Conservation (phyloP, 2,329 filamentous ascomycete genomes). For the Cercospora janseana region DNA sequence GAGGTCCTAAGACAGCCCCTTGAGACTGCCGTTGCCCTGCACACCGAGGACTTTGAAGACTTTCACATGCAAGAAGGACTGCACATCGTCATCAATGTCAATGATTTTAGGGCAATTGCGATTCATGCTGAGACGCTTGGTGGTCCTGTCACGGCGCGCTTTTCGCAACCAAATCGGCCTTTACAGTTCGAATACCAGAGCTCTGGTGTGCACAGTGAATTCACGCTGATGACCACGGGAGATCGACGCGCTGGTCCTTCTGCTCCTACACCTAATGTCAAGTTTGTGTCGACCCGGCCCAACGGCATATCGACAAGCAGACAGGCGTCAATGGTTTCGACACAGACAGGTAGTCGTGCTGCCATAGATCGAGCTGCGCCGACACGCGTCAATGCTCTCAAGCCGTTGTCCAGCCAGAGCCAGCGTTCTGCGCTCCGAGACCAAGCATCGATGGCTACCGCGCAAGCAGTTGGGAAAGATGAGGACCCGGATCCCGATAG, state of each 20-base stretch:
- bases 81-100: constrained; percentile 77
- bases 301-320: constrained; percentile 26
- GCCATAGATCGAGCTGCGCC: constrained; percentile 46
- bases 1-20: constrained; percentile 77
- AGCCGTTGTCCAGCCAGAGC: constrained; percentile 34
- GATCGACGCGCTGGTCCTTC: constrained; percentile 51
- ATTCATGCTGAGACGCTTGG: constrained; percentile 69
- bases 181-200: constrained; percentile 70
- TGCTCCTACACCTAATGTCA: constrained; percentile 32
- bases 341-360: constrained; percentile 18
- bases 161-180: constrained; percentile 68
- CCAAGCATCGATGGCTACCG: constrained; percentile 35
- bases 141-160: constrained; percentile 64
- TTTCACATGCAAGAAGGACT: constrained; percentile 72
- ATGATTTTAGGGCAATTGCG: constrained; percentile 77
- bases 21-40: constrained; percentile 74
- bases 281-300: constrained; percentile 41
- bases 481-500: constrained; percentile 63
- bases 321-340: constrained; percentile 28
- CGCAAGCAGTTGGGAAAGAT: constrained; percentile 44
- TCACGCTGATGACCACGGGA: constrained; percentile 78
- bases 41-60: constrained; percentile 72
- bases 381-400: constrained; percentile 35
- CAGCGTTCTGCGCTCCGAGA: constrained; percentile 31
- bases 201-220: constrained; percentile 69